Percentiles rank a stretch among this genome's conserved stretches.
These are phyloP conservation scores for Jasminum sambac DNA, from an alignment of 257 asterid genomes.

Conservation along the genomic window DNA sequence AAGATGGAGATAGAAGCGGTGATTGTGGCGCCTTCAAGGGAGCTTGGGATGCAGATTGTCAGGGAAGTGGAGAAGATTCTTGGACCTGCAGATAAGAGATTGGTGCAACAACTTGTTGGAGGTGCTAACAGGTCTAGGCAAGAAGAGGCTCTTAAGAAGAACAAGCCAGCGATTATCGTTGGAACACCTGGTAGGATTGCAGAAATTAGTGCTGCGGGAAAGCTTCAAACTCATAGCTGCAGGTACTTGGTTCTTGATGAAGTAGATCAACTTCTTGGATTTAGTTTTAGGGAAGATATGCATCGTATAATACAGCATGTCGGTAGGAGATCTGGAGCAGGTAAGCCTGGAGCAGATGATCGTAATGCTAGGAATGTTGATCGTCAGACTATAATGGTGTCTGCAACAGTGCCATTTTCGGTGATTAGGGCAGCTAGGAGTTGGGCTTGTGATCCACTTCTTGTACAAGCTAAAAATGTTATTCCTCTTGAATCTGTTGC, in stretches of 20 bases:
- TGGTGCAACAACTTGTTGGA: slow-evolving; percentile 96
- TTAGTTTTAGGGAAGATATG: slow-evolving; percentile 88
- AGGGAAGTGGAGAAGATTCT: slow-evolving; percentile 87
- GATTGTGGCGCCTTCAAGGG: slow-evolving; percentile 96
- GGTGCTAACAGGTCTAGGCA: slow-evolving; percentile 95
- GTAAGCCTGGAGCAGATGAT: slow-evolving; percentile 29
- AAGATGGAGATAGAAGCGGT: slow-evolving; percentile 70
- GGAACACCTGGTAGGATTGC: slow-evolving; percentile 98
- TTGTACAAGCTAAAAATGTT: slow-evolving; percentile 73
- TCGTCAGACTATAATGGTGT: slow-evolving; percentile 89
- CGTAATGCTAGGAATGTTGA: slow-evolving; percentile 37
- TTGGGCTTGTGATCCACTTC: slow-evolving; percentile 90
- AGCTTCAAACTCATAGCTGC: slow-evolving; percentile 88
- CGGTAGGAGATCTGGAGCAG: slow-evolving; percentile 69
- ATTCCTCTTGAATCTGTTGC: slow-evolving; percentile 58
- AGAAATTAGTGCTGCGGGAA: slow-evolving; percentile 84
- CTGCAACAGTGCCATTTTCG: slow-evolving; percentile 95
- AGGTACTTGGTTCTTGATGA: slow-evolving; percentile 84
- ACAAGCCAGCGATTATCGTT: slow-evolving; percentile 81
- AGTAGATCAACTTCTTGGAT: slow-evolving; percentile 90
- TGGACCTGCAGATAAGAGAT: slow-evolving; percentile 76
- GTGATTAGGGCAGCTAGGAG: slow-evolving; percentile 88
- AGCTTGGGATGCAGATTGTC: slow-evolving; percentile 98
- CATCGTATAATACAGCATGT: slow-evolving; percentile 90
- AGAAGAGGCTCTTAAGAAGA: slow-evolving; percentile 91